Evolutionary conservation across 805 yeast species (phyloP).

Genomic region (Metschnikowia colocasiae): DNA sequence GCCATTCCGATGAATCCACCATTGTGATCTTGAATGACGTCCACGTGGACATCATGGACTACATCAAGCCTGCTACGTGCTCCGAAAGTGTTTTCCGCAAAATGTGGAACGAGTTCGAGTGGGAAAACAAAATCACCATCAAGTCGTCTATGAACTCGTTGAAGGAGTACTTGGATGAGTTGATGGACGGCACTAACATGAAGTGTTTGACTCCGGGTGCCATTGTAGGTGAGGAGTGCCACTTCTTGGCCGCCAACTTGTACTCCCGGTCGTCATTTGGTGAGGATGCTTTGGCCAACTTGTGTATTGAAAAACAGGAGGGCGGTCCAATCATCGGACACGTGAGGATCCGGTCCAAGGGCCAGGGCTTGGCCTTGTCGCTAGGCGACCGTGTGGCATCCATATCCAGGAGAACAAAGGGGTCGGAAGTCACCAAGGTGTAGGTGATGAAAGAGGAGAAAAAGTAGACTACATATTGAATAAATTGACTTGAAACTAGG

Average conservation of each 20-base stretch:
- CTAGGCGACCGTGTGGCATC: constrained; percentile 92
- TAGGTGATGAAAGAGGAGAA: constrained; percentile 1
- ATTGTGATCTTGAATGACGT: constrained; percentile 92
- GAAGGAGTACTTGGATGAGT: constrained; percentile 71
- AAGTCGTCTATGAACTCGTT: constrained; percentile 63
- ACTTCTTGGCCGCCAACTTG: constrained; percentile 88
- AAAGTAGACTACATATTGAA: neutral
- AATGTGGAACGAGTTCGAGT: constrained; percentile 99
- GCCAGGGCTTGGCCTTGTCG: constrained; percentile 93
- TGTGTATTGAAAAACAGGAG: constrained; percentile 81
- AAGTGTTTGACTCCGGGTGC: constrained; percentile 90
- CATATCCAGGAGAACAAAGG: constrained; percentile 52
- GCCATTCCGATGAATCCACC: constrained; percentile 82
- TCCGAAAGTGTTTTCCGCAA: constrained; percentile 86
- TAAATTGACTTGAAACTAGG: neutral
- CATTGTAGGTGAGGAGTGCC: constrained; percentile 82
- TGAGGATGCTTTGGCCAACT: constrained; percentile 94
- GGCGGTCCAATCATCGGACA: constrained; percentile 84
- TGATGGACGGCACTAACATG: constrained; percentile 88
- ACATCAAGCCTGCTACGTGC: constrained; percentile 91
- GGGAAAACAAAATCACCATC: constrained; percentile 97
- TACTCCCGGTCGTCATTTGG: constrained; percentile 93
- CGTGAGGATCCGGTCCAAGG: constrained; percentile 93
- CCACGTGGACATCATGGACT: constrained; percentile 95
- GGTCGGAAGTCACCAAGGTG: constrained; percentile 16